These are phyloP conservation scores for Poteriospumella lacustris DNA, from an alignment of 108 stramenopile genomes.

Conservation along the genomic window DNA sequence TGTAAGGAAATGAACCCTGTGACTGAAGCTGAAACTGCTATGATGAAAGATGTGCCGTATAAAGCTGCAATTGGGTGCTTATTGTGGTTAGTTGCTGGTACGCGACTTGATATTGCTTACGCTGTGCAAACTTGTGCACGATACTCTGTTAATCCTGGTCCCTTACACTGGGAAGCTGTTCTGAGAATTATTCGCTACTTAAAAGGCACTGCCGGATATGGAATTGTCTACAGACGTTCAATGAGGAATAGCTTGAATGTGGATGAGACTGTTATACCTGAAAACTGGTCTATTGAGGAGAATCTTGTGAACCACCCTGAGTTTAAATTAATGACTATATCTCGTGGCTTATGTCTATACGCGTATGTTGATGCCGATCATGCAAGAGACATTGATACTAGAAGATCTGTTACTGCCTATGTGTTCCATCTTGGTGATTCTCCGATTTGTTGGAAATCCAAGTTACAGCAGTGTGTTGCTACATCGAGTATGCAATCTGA, in stretches of 20 bases:
- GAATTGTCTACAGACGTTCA: constrained; percentile 2
- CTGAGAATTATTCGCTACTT: constrained; percentile 3
- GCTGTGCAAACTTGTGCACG: background rate
- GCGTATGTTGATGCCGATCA: constrained; percentile 6
- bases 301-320: constrained; percentile 7
- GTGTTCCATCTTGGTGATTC: constrained; percentile 7
- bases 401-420: constrained; percentile 2
- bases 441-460: constrained; percentile 7
- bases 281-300: constrained; percentile 3
- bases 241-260: background rate
- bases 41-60: background rate
- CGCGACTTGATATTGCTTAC: constrained; percentile 7
- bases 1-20: background rate
- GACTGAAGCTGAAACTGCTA: background rate
- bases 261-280: constrained; percentile 7
- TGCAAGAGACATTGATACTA: constrained; percentile 8
- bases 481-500: constrained; percentile 7
- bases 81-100: constrained; percentile 2
- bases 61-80: background rate
- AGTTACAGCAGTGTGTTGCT: constrained; percentile 7
- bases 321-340: constrained; percentile 3
- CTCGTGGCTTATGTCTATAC: constrained; percentile 2
- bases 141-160: constrained; percentile 7
- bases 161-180: constrained; percentile 6
- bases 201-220: constrained; percentile 2